A percentile compares a stretch with the other conserved stretches of the same genome.
phyloP scores from a whole-genome alignment of 495 filamentous ascomycete species.

The Emericellopsis terricola region DNA sequence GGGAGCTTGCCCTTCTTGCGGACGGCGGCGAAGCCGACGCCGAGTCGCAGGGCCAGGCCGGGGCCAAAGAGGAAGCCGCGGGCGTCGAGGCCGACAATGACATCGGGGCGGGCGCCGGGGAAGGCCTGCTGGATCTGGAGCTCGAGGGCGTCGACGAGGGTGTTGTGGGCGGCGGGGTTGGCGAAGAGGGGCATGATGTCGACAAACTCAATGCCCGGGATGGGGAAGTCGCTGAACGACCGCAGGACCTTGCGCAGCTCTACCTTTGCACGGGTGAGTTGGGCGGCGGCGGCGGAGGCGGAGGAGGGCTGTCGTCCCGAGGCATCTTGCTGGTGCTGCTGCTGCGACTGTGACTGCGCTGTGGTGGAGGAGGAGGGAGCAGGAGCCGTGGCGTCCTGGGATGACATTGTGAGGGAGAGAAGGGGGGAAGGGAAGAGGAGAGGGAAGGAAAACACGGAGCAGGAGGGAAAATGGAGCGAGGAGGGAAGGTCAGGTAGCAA shows the following conservation, averaged over 20 bases:
- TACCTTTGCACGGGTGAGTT: slow-evolving; percentile 91
- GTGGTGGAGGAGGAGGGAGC: slow-evolving; percentile 7
- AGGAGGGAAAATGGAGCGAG: slow-evolving; percentile 1
- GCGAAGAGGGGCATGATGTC: slow-evolving; percentile 97
- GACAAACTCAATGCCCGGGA: slow-evolving; percentile 88
- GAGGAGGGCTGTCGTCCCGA: slow-evolving; percentile 38
- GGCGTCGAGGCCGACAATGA: slow-evolving; percentile 84
- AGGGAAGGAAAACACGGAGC: slow-evolving; percentile 12
- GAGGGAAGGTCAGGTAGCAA: slow-evolving; percentile 2
- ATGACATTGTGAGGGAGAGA: slow-evolving; percentile 7
- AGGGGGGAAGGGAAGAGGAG: slow-evolving; percentile 5
- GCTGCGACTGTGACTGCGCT: slow-evolving; percentile 35
- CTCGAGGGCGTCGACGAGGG: slow-evolving; percentile 72
- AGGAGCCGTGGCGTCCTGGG: slow-evolving; percentile 7
- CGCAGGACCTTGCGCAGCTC: slow-evolving; percentile 31
- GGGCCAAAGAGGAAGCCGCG: slow-evolving; percentile 94
- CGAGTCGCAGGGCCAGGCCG: slow-evolving; percentile 65
- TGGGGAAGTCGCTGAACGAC: slow-evolving; percentile 87
- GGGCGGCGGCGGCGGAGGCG: slow-evolving; percentile 56
- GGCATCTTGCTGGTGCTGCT: slow-evolving; percentile 27
- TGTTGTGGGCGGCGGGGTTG: slow-evolving; percentile 50
- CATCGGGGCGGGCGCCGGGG: slow-evolving; percentile 45
- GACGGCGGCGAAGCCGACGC: slow-evolving; percentile 83
- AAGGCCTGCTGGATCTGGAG: slow-evolving; percentile 49
- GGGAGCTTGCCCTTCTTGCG: slow-evolving; percentile 95